Evolutionary conservation across 2,329 filamentous ascomycete genomes (phyloP).

Genomic region (Clonostachys chloroleuca): DNA sequence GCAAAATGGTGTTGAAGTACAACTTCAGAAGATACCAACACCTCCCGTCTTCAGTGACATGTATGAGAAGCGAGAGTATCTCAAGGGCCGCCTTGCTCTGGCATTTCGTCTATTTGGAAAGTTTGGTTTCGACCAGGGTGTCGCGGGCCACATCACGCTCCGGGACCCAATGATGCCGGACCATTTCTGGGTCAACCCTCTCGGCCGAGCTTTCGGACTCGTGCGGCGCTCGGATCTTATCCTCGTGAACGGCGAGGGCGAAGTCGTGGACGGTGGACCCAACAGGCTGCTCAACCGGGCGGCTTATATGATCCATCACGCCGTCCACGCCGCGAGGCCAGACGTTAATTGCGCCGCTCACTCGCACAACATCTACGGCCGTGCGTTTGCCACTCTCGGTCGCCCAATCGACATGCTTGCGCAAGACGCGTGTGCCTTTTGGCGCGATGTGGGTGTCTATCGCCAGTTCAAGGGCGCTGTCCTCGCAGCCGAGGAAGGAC

Average conservation of each 20-base stretch:
- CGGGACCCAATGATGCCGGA: constrained; percentile 55
- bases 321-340: constrained; percentile 48
- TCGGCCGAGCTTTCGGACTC: constrained; percentile 42
- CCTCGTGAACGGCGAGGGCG: constrained; percentile 55
- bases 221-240: constrained; percentile 66
- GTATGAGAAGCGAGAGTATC: constrained; percentile 29
- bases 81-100: constrained; percentile 33
- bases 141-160: constrained; percentile 60
- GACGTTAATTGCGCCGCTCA: constrained; percentile 51
- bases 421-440: constrained; percentile 58
- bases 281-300: constrained; percentile 20
- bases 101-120: constrained; percentile 43
- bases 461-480: constrained; percentile 51
- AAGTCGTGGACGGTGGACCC: constrained; percentile 59
- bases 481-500: constrained; percentile 53
- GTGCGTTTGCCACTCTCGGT: constrained; percentile 57
- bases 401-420: constrained; percentile 61
- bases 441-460: constrained; percentile 41
- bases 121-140: constrained; percentile 52
- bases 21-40: constrained; percentile 22
- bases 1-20: no score
- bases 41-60: constrained; percentile 47
- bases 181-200: constrained; percentile 63
- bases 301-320: constrained; percentile 22
- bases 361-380: constrained; percentile 47